Evolutionary conservation across 129 eudicot species (phyloP).

Genomic region (Centaurea solstitialis): DNA sequence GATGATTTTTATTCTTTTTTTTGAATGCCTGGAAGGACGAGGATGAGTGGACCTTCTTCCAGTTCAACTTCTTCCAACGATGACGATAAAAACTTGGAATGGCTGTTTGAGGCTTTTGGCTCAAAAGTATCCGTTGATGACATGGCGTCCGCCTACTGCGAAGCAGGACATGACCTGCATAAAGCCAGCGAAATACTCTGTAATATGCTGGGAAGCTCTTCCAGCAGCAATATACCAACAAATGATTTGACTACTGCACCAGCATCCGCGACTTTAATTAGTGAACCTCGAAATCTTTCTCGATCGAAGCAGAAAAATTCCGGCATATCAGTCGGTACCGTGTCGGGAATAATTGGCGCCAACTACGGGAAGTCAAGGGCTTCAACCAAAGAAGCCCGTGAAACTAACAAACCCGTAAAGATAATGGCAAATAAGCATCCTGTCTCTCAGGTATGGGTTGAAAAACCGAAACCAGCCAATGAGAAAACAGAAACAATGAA

Average conservation of each 20-base stretch:
- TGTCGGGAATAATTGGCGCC: conserved; percentile 57
- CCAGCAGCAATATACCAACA: conserved; percentile 31
- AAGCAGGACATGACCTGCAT: conserved; percentile 46
- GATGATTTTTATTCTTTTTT: conserved; percentile 17
- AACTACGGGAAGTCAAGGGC: conserved; percentile 48
- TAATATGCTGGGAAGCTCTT: conserved; percentile 40
- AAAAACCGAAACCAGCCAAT: conserved; percentile 25
- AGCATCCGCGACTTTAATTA: neutral
- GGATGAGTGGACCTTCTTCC: conserved; percentile 36
- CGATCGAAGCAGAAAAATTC: conserved; percentile 40
- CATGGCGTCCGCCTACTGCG: conserved; percentile 68
- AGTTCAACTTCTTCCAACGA: conserved; percentile 32
- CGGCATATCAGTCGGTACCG: conserved; percentile 54
- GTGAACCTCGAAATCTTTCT: conserved; percentile 19
- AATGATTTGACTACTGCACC: conserved; percentile 28
- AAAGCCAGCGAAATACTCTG: conserved; percentile 59
- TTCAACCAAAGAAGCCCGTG: conserved; percentile 26
- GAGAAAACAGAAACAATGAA: conserved; percentile 42
- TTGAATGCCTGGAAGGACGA: conserved; percentile 41
- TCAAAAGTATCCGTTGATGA: conserved; percentile 57
- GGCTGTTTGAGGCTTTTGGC: conserved; percentile 64
- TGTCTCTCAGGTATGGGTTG: conserved; percentile 59
- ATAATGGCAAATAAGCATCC: conserved; percentile 50
- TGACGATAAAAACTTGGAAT: conserved; percentile 52
- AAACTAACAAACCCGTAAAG: conserved; percentile 49